Evolutionary conservation across 1,284 basidiomycete genomes (phyloP).

Genomic region (Gomphus bonarii): DNA sequence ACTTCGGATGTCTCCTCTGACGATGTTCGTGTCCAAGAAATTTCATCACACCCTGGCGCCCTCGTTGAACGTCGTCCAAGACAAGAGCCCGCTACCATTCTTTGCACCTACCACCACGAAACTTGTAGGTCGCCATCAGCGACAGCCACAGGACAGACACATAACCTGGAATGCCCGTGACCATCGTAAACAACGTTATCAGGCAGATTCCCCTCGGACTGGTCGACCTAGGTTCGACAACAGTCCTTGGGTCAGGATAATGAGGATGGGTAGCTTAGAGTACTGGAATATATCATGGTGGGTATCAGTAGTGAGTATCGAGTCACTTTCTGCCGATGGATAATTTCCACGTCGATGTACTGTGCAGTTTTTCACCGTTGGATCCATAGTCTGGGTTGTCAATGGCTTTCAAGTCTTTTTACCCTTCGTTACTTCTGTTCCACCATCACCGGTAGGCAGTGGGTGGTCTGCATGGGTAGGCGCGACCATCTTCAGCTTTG

Average conservation of each 20-base stretch:
- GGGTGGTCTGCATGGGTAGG: constrained; percentile 41
- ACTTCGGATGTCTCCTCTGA: no score
- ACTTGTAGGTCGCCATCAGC: not conserved
- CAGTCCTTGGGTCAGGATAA: not conserved
- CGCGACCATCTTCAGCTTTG: constrained; percentile 44
- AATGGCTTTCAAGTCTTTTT: constrained; percentile 47
- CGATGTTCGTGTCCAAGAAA: not conserved
- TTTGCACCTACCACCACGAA: not conserved
- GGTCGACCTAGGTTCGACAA: not conserved
- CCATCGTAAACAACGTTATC: constrained; percentile 7
- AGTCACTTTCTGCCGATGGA: not conserved
- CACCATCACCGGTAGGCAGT: constrained; percentile 23
- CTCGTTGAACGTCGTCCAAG: not conserved
- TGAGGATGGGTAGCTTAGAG: not conserved
- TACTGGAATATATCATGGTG: constrained; percentile 10
- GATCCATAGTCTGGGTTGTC: constrained; percentile 41
- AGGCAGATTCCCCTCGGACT: not conserved
- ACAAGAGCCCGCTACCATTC: not conserved
- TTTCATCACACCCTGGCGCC: not conserved
- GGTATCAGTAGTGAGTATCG: constrained; percentile 3
- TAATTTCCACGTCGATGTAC: not conserved
- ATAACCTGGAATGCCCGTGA: constrained; percentile 5
- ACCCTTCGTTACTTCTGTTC: constrained; percentile 30
- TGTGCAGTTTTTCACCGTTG: constrained; percentile 25
- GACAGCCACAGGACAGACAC: not conserved